A percentile compares a stretch with the other conserved stretches of the same genome.
Evolutionary conservation across 805 yeast genomes (phyloP).

Genomic region (Kuraishia ogatae): DNA sequence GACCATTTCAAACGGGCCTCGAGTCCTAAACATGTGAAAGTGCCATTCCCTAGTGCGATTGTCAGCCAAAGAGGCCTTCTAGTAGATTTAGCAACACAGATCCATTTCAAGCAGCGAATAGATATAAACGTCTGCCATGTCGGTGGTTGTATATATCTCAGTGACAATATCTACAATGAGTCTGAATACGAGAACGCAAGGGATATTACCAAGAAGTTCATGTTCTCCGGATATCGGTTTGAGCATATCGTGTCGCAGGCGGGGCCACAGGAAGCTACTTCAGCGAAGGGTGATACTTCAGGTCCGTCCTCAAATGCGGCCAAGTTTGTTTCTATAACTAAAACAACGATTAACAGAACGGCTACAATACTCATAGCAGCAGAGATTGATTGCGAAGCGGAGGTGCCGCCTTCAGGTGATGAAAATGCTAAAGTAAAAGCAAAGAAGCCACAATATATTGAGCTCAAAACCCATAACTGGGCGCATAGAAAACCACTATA

Average conservation of each 20-base stretch:
- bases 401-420: not conserved
- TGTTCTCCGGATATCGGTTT: not conserved
- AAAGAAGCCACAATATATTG: not conserved
- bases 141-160: not conserved
- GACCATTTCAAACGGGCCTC: not conserved
- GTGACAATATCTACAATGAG: not conserved
- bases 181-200: not conserved
- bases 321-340: not conserved
- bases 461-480: not conserved
- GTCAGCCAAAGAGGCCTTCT: not conserved
- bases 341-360: not conserved
- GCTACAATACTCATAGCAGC: not conserved
- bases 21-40: not conserved
- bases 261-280: not conserved
- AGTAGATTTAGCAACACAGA: not conserved
- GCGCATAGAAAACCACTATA: not conserved
- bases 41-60: not conserved
- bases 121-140: not conserved
- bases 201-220: not conserved
- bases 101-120: not conserved
- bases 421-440: not conserved
- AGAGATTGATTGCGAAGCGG: not conserved
- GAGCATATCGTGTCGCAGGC: not conserved
- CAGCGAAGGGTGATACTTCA: not conserved
- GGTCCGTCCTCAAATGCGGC: not conserved